A percentile compares a stretch with the other conserved stretches of the same genome.
These are phyloP conservation scores for Truncatella angustata DNA, from an alignment of 2,329 filamentous ascomycete genomes.

Conservation along the genomic window DNA sequence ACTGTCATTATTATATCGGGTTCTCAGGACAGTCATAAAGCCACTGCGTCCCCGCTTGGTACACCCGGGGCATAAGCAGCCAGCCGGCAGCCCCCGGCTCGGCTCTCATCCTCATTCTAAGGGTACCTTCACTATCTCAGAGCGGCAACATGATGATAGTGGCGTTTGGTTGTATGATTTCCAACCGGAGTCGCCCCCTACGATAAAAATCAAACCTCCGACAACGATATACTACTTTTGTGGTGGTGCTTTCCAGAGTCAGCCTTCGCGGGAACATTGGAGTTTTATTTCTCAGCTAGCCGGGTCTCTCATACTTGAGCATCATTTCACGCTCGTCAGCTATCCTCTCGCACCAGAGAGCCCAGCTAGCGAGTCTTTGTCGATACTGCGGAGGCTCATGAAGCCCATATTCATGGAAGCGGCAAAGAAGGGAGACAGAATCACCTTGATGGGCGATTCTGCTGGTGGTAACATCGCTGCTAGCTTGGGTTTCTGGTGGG, in stretches of 20 bases:
- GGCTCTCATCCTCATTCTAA: slow-evolving; percentile 7
- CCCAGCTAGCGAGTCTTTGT: slow-evolving; percentile 47
- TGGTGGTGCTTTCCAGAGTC: slow-evolving; percentile 55
- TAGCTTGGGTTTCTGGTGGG: slow-evolving; percentile 22
- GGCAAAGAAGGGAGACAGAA: slow-evolving; percentile 33
- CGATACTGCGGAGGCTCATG: slow-evolving; percentile 45
- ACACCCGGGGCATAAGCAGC: slow-evolving; percentile 10
- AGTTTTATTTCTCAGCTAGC: slow-evolving; percentile 44
- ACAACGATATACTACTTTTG: slow-evolving; percentile 49
- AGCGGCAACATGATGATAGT: slow-evolving; percentile 10
- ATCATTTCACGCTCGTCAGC: slow-evolving; percentile 45
- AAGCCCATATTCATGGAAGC: slow-evolving; percentile 37
- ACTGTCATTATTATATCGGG: slow-evolving; percentile 16
- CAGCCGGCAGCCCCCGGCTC: slow-evolving; percentile 16
- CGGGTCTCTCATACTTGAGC: slow-evolving; percentile 32
- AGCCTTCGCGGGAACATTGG: slow-evolving; percentile 51
- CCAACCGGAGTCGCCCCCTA: slow-evolving; percentile 1
- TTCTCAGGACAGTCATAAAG: slow-evolving; percentile 15
- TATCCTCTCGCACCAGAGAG: slow-evolving; percentile 52
- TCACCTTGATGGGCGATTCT: slow-evolving; percentile 53
- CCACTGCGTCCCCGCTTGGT: slow-evolving; percentile 18
- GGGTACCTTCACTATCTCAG: slow-evolving; percentile 12
- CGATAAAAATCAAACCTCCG: slow-evolving; percentile 16
- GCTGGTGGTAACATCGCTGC: slow-evolving; percentile 54
- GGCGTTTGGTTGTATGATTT: slow-evolving; percentile 19